Evolutionary conservation across 169 alveolate species (phyloP).

Genomic region (Plasmodium yoelii): DNA sequence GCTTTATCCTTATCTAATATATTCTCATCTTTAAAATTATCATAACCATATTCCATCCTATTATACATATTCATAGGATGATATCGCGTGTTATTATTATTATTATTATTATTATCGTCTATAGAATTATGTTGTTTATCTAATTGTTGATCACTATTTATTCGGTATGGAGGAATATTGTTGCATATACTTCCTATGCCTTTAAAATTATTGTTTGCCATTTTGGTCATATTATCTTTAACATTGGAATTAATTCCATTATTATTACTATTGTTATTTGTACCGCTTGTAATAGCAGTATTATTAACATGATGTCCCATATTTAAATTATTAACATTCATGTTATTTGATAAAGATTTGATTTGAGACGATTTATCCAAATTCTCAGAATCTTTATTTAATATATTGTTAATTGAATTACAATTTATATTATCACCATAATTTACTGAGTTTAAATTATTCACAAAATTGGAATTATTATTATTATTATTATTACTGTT

Average conservation of each 20-base stretch:
- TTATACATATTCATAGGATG: conserved; percentile 50
- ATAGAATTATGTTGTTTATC: neutral
- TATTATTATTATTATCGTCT: conserved; percentile 26
- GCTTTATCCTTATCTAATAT: conserved; percentile 1
- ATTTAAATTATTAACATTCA: conserved; percentile 10
- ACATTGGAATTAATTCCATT: conserved; percentile 18
- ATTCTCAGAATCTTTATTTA: neutral
- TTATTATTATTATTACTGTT: conserved; percentile 1
- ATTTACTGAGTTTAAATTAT: conserved; percentile 3
- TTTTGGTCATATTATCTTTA: neutral
- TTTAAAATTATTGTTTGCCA: conserved; percentile 14
- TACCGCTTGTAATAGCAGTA: neutral
- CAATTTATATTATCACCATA: conserved; percentile 27
- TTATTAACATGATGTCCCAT: neutral
- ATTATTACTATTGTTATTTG: conserved; percentile 11
- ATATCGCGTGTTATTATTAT: conserved; percentile 36
- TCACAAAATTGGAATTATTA: conserved; percentile 1
- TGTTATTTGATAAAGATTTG: conserved; percentile 16
- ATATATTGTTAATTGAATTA: neutral
- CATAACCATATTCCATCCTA: conserved; percentile 45
- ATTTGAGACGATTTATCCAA: conserved; percentile 25
- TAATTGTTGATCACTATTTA: neutral
- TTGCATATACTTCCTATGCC: conserved; percentile 13
- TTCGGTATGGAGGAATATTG: conserved; percentile 6
- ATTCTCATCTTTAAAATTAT: conserved; percentile 15